Conservation (phyloP, 2,329 filamentous ascomycete genomes). For the Fusarium musae region DNA sequence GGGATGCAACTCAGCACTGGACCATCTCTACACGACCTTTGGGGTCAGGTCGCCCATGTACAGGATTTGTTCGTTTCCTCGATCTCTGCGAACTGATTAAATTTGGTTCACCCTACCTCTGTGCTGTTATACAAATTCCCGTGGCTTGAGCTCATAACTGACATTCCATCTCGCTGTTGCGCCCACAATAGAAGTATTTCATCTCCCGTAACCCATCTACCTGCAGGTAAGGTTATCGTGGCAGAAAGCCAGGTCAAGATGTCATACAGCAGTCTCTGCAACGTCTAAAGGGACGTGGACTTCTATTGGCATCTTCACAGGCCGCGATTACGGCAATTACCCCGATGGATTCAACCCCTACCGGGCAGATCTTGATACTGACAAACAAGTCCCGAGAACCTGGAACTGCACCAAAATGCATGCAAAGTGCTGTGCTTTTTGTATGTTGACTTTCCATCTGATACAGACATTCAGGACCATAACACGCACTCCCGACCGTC, state of each 20-base stretch:
- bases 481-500: neutral
- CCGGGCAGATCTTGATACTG: neutral
- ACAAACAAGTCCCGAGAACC: neutral
- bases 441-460: neutral
- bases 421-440: neutral
- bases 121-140: rapidly evolving
- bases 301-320: neutral
- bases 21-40: neutral
- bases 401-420: neutral
- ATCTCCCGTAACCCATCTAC: neutral
- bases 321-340: neutral
- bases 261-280: neutral
- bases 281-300: neutral
- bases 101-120: rapidly evolving
- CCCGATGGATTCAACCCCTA: neutral
- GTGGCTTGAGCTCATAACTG: neutral
- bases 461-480: neutral
- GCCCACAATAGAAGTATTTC: rapidly evolving
- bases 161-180: neutral
- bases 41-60: neutral
- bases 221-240: neutral
- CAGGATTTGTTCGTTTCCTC: neutral
- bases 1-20: too few species aligned
- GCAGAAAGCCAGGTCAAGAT: neutral
- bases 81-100: rapidly evolving